phyloP scores from a whole-genome alignment of 2,329 filamentous ascomycete genomes.

The Colletotrichum neosansevieriae region DNA sequence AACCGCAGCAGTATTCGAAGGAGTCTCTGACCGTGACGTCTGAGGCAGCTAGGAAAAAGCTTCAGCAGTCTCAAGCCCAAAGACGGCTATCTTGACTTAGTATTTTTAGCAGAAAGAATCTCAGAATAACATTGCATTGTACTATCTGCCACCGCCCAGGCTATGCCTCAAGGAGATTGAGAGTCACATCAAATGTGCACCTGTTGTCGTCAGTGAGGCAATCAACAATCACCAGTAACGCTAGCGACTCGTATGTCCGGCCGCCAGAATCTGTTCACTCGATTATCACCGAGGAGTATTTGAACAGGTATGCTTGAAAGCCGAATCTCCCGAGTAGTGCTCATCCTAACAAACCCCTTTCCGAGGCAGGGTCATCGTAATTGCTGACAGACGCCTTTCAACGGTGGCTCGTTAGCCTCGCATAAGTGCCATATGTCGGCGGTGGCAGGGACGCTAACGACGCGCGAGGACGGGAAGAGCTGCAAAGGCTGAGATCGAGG shows the following conservation, averaged over 20 bases:
- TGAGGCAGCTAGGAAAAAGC: neutral
- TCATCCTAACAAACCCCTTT: constrained; percentile 43
- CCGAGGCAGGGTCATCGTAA: neutral
- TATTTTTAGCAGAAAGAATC: neutral
- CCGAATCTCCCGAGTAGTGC: neutral
- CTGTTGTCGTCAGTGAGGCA: neutral
- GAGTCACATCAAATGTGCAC: neutral
- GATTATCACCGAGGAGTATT: neutral
- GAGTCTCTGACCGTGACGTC: neutral
- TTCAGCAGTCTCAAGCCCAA: neutral
- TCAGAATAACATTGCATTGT: constrained; percentile 2
- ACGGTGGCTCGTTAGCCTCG: neutral
- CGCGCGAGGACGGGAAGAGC: constrained; percentile 43
- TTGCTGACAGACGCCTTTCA: constrained; percentile 1
- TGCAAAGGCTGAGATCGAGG: constrained; percentile 1
- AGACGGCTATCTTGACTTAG: neutral
- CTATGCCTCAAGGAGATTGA: too few species aligned
- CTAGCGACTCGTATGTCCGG: neutral
- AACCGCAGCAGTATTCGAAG: constrained; percentile 4
- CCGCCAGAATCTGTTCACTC: neutral
- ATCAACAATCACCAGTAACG: neutral
- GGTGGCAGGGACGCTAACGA: constrained; percentile 7
- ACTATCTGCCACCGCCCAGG: neutral
- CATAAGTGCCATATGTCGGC: neutral
- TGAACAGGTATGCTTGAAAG: neutral